Evolutionary conservation across 2,329 filamentous ascomycete genomes (phyloP).

Genomic region (Xenoacremonium recifei): DNA sequence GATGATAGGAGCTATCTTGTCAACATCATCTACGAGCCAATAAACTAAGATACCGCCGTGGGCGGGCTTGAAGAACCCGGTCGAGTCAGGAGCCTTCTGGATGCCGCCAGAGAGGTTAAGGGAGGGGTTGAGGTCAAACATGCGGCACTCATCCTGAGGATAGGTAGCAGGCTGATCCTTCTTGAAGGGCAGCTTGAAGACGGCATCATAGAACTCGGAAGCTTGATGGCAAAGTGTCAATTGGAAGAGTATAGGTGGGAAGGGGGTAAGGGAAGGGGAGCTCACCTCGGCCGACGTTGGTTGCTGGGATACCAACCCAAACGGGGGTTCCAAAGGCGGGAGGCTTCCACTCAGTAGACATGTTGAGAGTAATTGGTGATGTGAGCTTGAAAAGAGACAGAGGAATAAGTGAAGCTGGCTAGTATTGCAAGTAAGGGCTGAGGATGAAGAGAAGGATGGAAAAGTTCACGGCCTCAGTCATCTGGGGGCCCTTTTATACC

Average conservation of each 20-base stretch:
- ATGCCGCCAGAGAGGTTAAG: constrained; percentile 28
- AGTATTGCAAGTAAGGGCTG: neutral
- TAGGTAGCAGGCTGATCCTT: constrained; percentile 13
- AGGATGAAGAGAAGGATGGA: constrained; percentile 1
- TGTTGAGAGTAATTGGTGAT: constrained; percentile 4
- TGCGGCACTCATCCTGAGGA: constrained; percentile 14
- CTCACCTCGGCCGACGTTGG: constrained; percentile 25
- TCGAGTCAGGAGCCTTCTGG: constrained; percentile 23
- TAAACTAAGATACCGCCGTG: constrained; percentile 26
- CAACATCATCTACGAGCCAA: constrained; percentile 32
- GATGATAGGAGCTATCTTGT: constrained; percentile 20
- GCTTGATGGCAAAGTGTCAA: constrained; percentile 16
- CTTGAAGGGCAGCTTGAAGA: constrained; percentile 28
- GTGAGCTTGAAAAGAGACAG: neutral
- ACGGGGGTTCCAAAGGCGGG: constrained; percentile 26
- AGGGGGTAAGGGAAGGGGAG: neutral
- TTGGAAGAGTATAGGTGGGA: neutral
- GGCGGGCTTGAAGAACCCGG: constrained; percentile 22
- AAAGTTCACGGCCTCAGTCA: constrained; percentile 3
- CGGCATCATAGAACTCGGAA: constrained; percentile 26
- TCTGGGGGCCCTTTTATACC: constrained; percentile 15
- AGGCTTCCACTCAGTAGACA: constrained; percentile 28
- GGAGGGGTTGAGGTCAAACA: constrained; percentile 30
- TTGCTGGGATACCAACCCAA: constrained; percentile 29
- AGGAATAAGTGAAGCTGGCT: no score